These are phyloP conservation scores for Babesia bigemina DNA, from an alignment of 169 alveolate species.

Conservation along the genomic window DNA sequence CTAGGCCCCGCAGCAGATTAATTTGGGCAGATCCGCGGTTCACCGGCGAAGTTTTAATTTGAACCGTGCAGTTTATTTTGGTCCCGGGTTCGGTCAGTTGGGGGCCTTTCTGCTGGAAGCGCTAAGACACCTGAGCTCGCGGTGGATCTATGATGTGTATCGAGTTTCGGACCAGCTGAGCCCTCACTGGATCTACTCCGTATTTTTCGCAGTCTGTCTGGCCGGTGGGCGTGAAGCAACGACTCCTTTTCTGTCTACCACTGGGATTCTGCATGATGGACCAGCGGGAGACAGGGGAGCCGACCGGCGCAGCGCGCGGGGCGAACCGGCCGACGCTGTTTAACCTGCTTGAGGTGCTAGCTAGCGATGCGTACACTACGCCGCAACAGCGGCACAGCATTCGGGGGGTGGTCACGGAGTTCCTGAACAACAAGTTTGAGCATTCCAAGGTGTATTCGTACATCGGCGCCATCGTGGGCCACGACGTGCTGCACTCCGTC, in stretches of 20 bases:
- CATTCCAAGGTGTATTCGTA: slow-evolving; percentile 86
- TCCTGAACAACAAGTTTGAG: slow-evolving; percentile 83
- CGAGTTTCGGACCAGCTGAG: neutral
- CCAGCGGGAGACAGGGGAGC: slow-evolving; percentile 18
- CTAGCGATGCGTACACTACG: slow-evolving; percentile 86
- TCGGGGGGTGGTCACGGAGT: slow-evolving; percentile 85
- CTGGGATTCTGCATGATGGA: slow-evolving; percentile 29
- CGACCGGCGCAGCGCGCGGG: slow-evolving; percentile 23
- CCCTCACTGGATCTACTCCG: slow-evolving; percentile 1
- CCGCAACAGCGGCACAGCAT: slow-evolving; percentile 89
- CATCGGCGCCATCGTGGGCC: slow-evolving; percentile 88
- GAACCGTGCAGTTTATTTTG: slow-evolving; percentile 11
- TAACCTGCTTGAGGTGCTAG: slow-evolving; percentile 81
- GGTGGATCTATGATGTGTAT: slow-evolving; percentile 32
- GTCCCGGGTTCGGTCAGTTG: neutral
- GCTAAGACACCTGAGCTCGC: neutral
- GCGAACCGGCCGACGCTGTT: slow-evolving; percentile 84
- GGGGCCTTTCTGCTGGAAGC: slow-evolving; percentile 1
- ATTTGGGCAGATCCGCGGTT: neutral
- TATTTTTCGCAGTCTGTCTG: neutral
- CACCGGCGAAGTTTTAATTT: neutral
- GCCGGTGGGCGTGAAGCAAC: neutral
- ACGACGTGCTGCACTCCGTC: slow-evolving; percentile 82
- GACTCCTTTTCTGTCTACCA: neutral
- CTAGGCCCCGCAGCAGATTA: neutral